Conservation (phyloP, 2,329 filamentous ascomycete genomes). For the Cercospora sojina region DNA sequence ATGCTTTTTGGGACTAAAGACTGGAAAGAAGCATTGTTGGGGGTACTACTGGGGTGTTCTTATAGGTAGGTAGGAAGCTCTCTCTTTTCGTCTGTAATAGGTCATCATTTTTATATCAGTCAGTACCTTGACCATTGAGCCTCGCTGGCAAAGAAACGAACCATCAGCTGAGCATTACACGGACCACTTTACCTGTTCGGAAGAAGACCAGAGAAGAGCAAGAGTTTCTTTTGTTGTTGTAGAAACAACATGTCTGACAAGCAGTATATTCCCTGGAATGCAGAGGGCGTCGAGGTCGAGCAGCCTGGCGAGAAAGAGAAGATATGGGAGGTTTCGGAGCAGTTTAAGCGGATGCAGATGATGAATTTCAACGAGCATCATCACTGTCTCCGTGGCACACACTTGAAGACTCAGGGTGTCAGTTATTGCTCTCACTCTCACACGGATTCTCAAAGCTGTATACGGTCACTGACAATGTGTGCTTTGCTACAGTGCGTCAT, state of each 20-base stretch:
- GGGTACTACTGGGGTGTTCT: background rate
- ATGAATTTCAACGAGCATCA: constrained; percentile 44
- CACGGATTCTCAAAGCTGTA: background rate
- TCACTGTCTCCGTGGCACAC: constrained; percentile 41
- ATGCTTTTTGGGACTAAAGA: background rate
- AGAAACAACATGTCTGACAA: constrained; percentile 21
- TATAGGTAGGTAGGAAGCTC: background rate
- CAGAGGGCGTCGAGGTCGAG: constrained; percentile 37
- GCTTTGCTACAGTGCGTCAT: constrained; percentile 34
- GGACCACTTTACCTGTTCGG: background rate
- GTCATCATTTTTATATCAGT: background rate
- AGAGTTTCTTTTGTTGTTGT: background rate
- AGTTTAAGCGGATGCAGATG: constrained; percentile 43
- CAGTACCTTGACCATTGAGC: background rate
- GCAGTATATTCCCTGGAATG: constrained; percentile 34
- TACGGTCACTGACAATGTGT: background rate
- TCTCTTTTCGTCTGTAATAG: background rate
- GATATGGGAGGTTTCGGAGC: constrained; percentile 41
- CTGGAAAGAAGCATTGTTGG: background rate
- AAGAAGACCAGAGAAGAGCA: constrained; percentile 9
- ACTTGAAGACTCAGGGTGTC: constrained; percentile 40
- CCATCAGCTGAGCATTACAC: background rate
- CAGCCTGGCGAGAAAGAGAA: constrained; percentile 38
- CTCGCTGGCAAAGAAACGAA: constrained; percentile 8
- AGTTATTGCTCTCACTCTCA: background rate